A percentile compares a stretch with the other conserved stretches of the same genome.
Evolutionary conservation across 768 basidiomycete species (phyloP).

Genomic region (Pulveroboletus sp.): DNA sequence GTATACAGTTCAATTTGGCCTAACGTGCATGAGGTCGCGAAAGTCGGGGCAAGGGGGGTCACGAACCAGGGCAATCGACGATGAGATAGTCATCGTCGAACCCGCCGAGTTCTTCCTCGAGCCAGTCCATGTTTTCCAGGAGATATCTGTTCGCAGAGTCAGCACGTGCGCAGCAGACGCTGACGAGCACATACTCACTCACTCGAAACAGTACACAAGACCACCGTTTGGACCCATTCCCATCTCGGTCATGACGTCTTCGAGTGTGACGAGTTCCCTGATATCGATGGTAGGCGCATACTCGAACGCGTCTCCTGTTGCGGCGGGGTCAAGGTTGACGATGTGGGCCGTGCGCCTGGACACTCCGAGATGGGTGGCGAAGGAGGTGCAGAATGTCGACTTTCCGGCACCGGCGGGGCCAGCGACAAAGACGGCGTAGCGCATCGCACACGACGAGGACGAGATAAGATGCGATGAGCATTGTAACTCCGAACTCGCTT

Average conservation of each 20-base stretch:
- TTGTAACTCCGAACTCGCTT: conserved; percentile 29
- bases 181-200: conserved; percentile 49
- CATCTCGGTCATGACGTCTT: conserved; percentile 95
- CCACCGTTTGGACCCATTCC: conserved; percentile 97
- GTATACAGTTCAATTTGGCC: conserved; percentile 99
- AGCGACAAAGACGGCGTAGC: conserved; percentile 82
- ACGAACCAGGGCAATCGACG: conserved; percentile 82
- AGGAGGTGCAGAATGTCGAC: conserved; percentile 85
- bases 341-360: conserved; percentile 84
- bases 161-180: background rate
- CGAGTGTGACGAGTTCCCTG: conserved; percentile 81
- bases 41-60: background rate
- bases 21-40: conserved; percentile 26
- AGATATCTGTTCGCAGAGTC: conserved; percentile 64
- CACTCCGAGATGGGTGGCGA: conserved; percentile 83
- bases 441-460: conserved; percentile 43
- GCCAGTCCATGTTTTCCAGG: conserved; percentile 96
- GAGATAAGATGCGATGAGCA: conserved; percentile 6
- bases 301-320: conserved; percentile 80
- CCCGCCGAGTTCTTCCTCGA: conserved; percentile 91
- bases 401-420: conserved; percentile 99
- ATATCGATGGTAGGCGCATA: conserved; percentile 93
- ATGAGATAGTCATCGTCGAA: conserved; percentile 96
- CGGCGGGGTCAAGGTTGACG: conserved; percentile 97
- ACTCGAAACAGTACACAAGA: conserved; percentile 98